Percentiles rank a stretch among this genome's conserved stretches.
These are phyloP conservation scores for Orbilia ellipsospora DNA, from an alignment of 2,329 filamentous ascomycete species.

Conservation along the genomic window DNA sequence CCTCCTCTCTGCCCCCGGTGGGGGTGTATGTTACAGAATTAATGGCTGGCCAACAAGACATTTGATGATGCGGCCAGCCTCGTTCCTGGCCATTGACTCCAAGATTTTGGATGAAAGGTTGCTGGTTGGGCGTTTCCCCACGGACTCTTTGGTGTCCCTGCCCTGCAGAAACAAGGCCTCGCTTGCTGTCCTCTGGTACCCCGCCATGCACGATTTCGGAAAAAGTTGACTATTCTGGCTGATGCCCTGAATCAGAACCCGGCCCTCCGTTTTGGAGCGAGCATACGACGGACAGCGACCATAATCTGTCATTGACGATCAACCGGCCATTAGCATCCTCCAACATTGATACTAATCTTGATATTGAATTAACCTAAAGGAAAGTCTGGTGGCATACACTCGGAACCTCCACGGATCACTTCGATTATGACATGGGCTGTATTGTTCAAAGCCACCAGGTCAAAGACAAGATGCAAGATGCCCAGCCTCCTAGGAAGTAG, in stretches of 20 bases:
- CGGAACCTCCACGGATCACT: constrained; percentile 13
- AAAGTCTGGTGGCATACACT: constrained; percentile 12
- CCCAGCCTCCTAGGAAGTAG: constrained; percentile 29
- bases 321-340: neutral
- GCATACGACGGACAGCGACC: constrained; percentile 12
- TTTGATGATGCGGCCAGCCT: constrained; percentile 4
- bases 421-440: constrained; percentile 37
- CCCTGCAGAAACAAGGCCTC: constrained; percentile 18
- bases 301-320: neutral
- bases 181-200: constrained; percentile 33
- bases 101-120: neutral
- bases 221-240: constrained; percentile 30
- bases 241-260: constrained; percentile 11
- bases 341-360: constrained; percentile 8
- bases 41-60: no score
- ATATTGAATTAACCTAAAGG: constrained; percentile 12
- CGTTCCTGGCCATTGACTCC: neutral
- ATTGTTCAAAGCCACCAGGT: constrained; percentile 26
- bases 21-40: no score
- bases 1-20: no score
- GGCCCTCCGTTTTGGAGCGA: constrained; percentile 44
- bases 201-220: constrained; percentile 37
- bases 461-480: constrained; percentile 35
- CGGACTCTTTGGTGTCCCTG: constrained; percentile 18
- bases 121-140: constrained; percentile 24